Base-by-base conservation (phyloP, 345 rosid genomes). In the Gossypium stocksii region DNA sequence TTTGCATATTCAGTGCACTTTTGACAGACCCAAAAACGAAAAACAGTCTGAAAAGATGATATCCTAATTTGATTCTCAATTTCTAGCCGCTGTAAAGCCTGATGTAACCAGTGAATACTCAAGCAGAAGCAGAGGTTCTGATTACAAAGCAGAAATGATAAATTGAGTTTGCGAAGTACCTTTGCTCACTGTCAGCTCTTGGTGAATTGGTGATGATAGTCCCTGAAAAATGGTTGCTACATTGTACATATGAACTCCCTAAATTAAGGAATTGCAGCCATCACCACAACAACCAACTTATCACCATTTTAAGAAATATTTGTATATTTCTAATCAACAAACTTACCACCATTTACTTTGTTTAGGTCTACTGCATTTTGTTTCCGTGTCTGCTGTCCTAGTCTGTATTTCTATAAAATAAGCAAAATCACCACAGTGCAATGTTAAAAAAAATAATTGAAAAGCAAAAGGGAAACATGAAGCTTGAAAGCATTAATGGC, bases 381-480 rank as follows among this genome's bases (percentile, higher is more conserved):
- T 77, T 83, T 89, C 61, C 80, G 76, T 6, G 85, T 72, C 61
- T 89, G 97, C 78, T 87, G 92, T 67, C 97, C 95, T 9, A 92
- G 80, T 70, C 97, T 88, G 79, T 92, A 92, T 82, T 94, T 94
- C 98, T 94, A 73, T 80, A 65, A 23, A 77, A 63, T 22, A 15
- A 63, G 2, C 44, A 61, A 53, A n/a, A 63, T 57, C 46, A 38
- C 22, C 54, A n/a, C 23, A 15, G 8, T 45, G 69, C 19, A 19
- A 46, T 22, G 56, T 46, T 38, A 6, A 19, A 61, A 34, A 5
- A 7, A 38, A 51, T 20, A 67, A 43, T 22, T 14, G 41, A 67
- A 22, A 20, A 4, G 16, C 15, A 76, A 3, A 53, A 67, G 0
- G 3, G 3, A 17, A 44, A 22, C 11, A 27, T 54, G 58, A 53